These are phyloP conservation scores for Chenopodium suecicum DNA, from an alignment of 148 eudicot genomes.

Conservation along the genomic window DNA sequence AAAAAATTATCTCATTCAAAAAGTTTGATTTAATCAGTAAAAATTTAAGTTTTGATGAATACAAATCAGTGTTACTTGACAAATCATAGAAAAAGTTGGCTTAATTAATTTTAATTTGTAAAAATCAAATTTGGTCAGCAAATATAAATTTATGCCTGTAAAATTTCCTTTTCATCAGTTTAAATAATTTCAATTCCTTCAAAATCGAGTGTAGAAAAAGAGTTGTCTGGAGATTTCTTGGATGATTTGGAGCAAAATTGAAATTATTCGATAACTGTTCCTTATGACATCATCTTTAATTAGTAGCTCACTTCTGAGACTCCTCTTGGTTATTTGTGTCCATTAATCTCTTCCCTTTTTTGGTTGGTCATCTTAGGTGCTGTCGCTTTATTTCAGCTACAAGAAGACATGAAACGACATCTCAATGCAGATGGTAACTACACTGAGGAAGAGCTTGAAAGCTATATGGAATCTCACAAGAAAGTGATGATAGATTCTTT, in stretches of 20 bases:
- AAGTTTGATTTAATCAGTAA: no score
- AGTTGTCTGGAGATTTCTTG: neutral
- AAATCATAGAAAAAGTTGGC: no score
- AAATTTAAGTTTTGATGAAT: no score
- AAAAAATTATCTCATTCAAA: no score
- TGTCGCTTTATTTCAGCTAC: slow-evolving; percentile 87
- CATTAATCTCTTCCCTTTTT: slow-evolving; percentile 1
- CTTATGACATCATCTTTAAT: neutral
- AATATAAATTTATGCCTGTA: neutral
- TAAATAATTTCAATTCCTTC: no score
- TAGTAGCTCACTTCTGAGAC: no score
- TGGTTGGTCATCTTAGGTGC: slow-evolving; percentile 63
- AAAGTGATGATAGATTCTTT: slow-evolving; percentile 94
- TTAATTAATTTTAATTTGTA: no score
- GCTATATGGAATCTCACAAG: slow-evolving; percentile 91
- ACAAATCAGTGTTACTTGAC: no score
- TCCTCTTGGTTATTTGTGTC: neutral
- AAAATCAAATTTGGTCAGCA: neutral
- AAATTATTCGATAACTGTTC: neutral
- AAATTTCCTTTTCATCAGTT: neutral
- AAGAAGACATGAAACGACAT: slow-evolving; percentile 95
- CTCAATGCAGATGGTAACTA: slow-evolving; percentile 80
- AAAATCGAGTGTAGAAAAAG: neutral
- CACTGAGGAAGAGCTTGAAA: slow-evolving; percentile 91
- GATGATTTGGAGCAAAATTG: neutral